Evolutionary conservation across 768 basidiomycete species (phyloP).

Genomic region (Hypsizygus marmoreus): DNA sequence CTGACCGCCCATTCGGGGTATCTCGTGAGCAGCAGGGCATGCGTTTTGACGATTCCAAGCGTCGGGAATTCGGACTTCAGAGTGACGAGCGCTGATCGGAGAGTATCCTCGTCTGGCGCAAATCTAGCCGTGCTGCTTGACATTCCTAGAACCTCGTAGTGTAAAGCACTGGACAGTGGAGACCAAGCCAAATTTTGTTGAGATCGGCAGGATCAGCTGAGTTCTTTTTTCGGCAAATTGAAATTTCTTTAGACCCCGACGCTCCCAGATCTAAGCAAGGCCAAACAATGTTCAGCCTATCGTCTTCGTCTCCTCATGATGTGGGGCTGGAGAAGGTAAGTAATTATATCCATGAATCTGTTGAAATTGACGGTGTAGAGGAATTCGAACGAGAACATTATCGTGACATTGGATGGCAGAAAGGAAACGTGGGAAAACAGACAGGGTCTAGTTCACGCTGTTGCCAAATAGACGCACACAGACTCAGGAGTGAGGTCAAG

Average conservation of each 20-base stretch:
- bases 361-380: too few species aligned
- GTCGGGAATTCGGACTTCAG: slow-evolving; percentile 60
- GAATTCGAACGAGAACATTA: too few species aligned
- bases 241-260: too few species aligned
- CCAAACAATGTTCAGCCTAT: slow-evolving; percentile 1
- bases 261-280: slow-evolving; percentile 15
- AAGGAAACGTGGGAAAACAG: too few species aligned
- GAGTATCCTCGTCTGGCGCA: slow-evolving; percentile 64
- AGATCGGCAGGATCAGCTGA: too few species aligned
- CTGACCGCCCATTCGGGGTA: slow-evolving; percentile 78
- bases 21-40: slow-evolving; percentile 56
- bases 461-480: slow-evolving; percentile 15
- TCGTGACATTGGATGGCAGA: too few species aligned
- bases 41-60: slow-evolving; percentile 74
- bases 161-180: too few species aligned
- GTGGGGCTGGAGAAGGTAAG: too few species aligned
- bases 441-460: slow-evolving; percentile 6
- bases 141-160: slow-evolving; percentile 1
- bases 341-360: too few species aligned
- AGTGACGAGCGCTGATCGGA: slow-evolving; percentile 53
- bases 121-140: slow-evolving; percentile 20
- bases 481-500: slow-evolving; percentile 1
- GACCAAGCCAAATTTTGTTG: too few species aligned
- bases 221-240: too few species aligned
- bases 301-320: slow-evolving; percentile 8